A percentile compares a stretch with the other conserved stretches of the same genome.
Conservation (phyloP, 2,329 filamentous ascomycete genomes). For the Microcyclospora pomicola region DNA sequence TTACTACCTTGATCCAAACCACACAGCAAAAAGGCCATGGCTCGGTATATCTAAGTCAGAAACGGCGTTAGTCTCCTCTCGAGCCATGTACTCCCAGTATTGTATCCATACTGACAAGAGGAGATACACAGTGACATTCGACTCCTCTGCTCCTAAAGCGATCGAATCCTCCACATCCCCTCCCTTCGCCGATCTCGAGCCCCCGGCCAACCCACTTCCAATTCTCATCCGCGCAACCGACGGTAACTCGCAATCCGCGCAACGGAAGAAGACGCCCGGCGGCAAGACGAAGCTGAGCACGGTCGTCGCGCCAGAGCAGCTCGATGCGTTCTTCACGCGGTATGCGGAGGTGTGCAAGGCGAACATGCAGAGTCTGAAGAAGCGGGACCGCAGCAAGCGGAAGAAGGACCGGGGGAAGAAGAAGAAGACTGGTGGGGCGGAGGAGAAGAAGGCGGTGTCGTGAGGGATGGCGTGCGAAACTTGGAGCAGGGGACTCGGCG, state of each 20-base stretch:
- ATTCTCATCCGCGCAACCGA: conserved; percentile 76
- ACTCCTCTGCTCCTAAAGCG: conserved; percentile 27
- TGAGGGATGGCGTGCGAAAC: too few species aligned
- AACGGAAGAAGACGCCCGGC: conserved; percentile 36
- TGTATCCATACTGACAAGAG: too few species aligned
- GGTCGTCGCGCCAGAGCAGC: conserved; percentile 57
- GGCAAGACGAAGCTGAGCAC: conserved; percentile 71
- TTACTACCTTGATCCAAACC: conserved; percentile 53
- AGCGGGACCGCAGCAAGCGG: conserved; percentile 77
- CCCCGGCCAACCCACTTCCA: conserved; percentile 44
- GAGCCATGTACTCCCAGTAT: not conserved
- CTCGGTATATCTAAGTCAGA: conserved; percentile 61
- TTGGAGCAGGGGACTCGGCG: too few species aligned
- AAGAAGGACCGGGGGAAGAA: conserved; percentile 68
- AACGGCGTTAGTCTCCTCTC: conserved; percentile 45
- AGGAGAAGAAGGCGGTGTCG: conserved; percentile 8
- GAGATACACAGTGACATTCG: conserved; percentile 25
- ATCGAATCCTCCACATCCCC: not conserved
- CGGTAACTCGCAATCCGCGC: conserved; percentile 41
- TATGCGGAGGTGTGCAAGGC: conserved; percentile 88
- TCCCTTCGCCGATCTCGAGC: conserved; percentile 27
- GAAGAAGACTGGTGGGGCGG: conserved; percentile 29
- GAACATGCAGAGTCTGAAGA: conserved; percentile 82
- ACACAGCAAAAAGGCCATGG: conserved; percentile 58
- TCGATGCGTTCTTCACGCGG: conserved; percentile 67